Evolutionary conservation across 106 monocot genomes (phyloP), one percentile per base, ranked within the genome.

Genomic region (Dendrobium chrysotoxum): DNA sequence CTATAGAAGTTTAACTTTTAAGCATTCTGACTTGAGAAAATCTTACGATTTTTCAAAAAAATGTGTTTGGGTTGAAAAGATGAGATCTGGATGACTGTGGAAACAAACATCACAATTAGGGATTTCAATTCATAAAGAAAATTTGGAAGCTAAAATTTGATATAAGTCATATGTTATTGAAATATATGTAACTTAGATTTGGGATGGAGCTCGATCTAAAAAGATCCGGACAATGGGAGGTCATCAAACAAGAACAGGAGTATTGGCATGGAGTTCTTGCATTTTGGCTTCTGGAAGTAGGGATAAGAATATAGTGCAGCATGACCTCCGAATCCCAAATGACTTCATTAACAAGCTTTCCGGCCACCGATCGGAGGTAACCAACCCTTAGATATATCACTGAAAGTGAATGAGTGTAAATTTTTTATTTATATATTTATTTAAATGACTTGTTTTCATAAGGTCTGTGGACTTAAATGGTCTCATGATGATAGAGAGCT

Each of bases 401-500:
- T 31, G 13, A 7, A 70, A 70, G 10, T 30, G 31, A 31, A 31
- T 30, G 6, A 40, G 4, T 13, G 2, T 2, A 20, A 70, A 35
- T 35, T 70, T 1, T 12, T 70, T 0, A 70, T 31, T 21, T 44
- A 26, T 25, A 39, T 47, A 12, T 47, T 47, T 76, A 13, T 1
- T 7, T 76, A 4, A 76, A 76, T 76, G 13, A 75, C 18, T 76
- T 81, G 18, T 44, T 40, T 70, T 68, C 28, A 5, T 45, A 50
- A 98, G 97, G 94, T 99, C 0, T 95, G 98, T 81, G 98, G 98
- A 67, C 77, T 99, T 66, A 99, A 95, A 82, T 99, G 98, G 98
- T 99, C 98, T 12, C 91, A 93, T 53, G 98, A 99, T 71, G 98
- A 99, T 66, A 88, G 95, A 28, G 88, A 95, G 77, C 92, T 99